A percentile compares a stretch with the other conserved stretches of the same genome.
Evolutionary conservation across 495 filamentous ascomycete genomes (phyloP).

Genomic region (Parachaetomium inaequale): DNA sequence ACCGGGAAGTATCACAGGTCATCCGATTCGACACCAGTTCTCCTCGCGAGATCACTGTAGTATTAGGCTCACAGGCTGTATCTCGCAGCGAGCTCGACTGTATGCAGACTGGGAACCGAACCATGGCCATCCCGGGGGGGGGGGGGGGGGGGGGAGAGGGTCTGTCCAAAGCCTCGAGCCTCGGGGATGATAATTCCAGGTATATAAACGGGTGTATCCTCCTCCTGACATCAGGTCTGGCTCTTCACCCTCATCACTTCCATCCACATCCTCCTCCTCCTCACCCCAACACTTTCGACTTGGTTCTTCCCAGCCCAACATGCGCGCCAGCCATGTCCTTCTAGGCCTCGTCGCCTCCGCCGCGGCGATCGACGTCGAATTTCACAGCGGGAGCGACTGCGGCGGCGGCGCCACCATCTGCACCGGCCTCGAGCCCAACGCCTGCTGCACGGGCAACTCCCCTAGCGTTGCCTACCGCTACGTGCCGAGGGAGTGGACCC

Average conservation of each 20-base stretch:
- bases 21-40: neutral
- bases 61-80: neutral
- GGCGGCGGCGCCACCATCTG: slow-evolving; percentile 2
- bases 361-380: slow-evolving; percentile 12
- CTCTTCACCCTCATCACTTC: neutral
- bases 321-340: slow-evolving; percentile 4
- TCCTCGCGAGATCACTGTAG: too few relatives aligned
- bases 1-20: neutral
- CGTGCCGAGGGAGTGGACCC: slow-evolving; percentile 8
- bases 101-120: neutral
- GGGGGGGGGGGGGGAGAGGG: neutral
- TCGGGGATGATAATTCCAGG: neutral
- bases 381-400: neutral
- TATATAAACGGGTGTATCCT: neutral
- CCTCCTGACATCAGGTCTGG: neutral
- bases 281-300: neutral
- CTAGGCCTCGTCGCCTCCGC: slow-evolving; percentile 4
- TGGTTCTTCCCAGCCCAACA: neutral
- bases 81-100: neutral
- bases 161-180: neutral
- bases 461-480: neutral
- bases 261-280: neutral
- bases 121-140: neutral
- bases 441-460: slow-evolving; percentile 11
- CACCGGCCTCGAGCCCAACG: slow-evolving; percentile 3